A percentile compares a stretch with the other conserved stretches of the same genome.
Conservation (phyloP, 139 green algal genomes). For the Raphidocelis subcapitata region DNA sequence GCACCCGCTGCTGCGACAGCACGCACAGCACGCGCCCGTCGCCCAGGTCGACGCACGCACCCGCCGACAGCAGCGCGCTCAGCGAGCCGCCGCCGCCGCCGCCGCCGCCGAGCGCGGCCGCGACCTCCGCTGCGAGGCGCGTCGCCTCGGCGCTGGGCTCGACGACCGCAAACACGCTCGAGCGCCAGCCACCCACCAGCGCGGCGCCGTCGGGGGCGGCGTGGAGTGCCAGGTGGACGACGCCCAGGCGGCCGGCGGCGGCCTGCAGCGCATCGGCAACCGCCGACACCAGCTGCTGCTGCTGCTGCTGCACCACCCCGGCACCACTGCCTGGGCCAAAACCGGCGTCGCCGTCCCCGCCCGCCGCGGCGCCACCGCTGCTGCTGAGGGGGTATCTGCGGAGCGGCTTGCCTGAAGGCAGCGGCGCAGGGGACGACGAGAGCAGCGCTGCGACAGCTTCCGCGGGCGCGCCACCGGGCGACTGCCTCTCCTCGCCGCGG, state of each 20-base stretch:
- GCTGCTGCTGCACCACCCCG: neutral
- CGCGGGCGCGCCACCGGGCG: too few relatives aligned
- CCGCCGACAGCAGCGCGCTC: neutral
- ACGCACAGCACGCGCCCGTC: neutral
- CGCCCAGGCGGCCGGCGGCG: neutral
- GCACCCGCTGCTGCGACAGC: neutral
- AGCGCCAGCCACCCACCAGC: too few relatives aligned
- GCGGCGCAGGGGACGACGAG: too few relatives aligned
- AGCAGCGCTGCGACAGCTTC: too few relatives aligned
- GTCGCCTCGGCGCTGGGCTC: neutral
- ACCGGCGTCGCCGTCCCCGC: too few relatives aligned
- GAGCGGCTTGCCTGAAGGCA: too few relatives aligned
- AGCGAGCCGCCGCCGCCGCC: neutral
- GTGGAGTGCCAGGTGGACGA: neutral
- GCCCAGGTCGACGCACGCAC: neutral
- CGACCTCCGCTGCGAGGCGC: neutral
- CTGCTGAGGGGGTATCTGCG: too few relatives aligned
- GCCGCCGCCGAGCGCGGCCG: neutral
- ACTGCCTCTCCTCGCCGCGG: too few relatives aligned
- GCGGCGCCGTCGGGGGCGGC: neutral
- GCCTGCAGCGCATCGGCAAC: neutral
- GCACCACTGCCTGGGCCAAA: too few relatives aligned
- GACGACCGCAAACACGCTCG: neutral
- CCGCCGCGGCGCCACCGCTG: too few relatives aligned
- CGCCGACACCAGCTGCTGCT: neutral